Conservation (phyloP, 1,139 yeast genomes). For the Suhomyces coccinellae region DNA sequence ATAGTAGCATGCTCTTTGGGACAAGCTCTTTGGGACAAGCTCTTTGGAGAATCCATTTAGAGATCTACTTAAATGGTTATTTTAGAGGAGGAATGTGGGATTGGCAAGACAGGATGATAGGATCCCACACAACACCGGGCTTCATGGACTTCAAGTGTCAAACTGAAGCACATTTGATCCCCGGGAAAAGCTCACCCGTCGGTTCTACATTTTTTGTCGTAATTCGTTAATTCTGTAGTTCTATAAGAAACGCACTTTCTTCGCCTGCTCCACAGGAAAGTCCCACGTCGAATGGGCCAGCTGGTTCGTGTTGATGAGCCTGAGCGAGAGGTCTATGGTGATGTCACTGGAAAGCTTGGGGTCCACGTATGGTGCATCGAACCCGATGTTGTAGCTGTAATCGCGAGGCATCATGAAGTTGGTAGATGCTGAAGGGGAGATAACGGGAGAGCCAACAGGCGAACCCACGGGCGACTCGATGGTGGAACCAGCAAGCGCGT, state of each 20-base stretch:
- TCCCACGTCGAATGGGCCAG: conserved; percentile 15
- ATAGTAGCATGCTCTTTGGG: too few relatives aligned
- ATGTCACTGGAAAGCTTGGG: conserved; percentile 6
- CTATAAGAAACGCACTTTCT: conserved; percentile 8
- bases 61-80: too few relatives aligned
- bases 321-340: conserved; percentile 13
- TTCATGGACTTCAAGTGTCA: too few relatives aligned
- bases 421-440: background rate
- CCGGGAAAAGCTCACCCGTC: background rate
- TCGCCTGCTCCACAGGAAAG: conserved; percentile 14
- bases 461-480: conserved; percentile 1
- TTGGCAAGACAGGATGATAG: too few relatives aligned
- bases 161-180: too few relatives aligned
- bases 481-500: conserved; percentile 12
- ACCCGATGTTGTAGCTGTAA: background rate
- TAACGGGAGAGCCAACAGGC: background rate
- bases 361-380: background rate
- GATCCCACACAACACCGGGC: too few relatives aligned
- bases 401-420: background rate
- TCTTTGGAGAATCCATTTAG: too few relatives aligned
- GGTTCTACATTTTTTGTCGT: background rate
- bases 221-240: background rate
- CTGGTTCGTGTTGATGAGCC: conserved; percentile 11
- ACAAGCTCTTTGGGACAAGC: too few relatives aligned
- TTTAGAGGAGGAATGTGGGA: too few relatives aligned